These are phyloP conservation scores for Ophiostoma tasmaniense DNA, from an alignment of 2,329 filamentous ascomycete genomes.

Conservation along the genomic window DNA sequence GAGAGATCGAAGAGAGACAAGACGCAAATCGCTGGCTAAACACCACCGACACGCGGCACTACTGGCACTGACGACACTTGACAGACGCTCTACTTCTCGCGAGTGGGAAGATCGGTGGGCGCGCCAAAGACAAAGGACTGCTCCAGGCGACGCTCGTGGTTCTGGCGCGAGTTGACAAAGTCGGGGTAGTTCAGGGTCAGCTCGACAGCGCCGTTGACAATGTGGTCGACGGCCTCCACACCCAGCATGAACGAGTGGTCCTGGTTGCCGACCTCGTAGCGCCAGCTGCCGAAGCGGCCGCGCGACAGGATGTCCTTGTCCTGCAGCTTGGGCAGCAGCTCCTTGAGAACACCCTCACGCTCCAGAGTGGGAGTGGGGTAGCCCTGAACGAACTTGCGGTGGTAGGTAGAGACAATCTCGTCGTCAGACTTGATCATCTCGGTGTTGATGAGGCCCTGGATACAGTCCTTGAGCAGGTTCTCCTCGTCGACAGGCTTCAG, in stretches of 20 bases:
- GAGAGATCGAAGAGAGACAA: neutral
- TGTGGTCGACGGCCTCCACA: slow-evolving; percentile 85
- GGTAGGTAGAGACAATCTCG: slow-evolving; percentile 96
- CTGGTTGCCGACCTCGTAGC: slow-evolving; percentile 92
- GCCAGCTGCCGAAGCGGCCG: slow-evolving; percentile 95
- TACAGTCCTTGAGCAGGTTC: slow-evolving; percentile 80
- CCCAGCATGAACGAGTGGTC: slow-evolving; percentile 97
- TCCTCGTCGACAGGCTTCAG: slow-evolving; percentile 89
- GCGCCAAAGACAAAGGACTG: slow-evolving; percentile 37
- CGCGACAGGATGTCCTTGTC: slow-evolving; percentile 88
- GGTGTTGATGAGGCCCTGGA: slow-evolving; percentile 95
- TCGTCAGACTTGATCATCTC: slow-evolving; percentile 87
- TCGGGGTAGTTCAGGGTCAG: slow-evolving; percentile 93
- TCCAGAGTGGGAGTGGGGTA: slow-evolving; percentile 94
- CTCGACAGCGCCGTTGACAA: slow-evolving; percentile 82
- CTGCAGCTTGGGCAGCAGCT: slow-evolving; percentile 88
- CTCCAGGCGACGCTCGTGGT: slow-evolving; percentile 55
- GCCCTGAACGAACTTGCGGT: slow-evolving; percentile 95
- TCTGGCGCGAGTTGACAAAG: slow-evolving; percentile 76
- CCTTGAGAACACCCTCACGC: slow-evolving; percentile 86
- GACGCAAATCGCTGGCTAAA: neutral
- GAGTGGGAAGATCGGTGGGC: slow-evolving; percentile 30
- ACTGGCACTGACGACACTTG: neutral
- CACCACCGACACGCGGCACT: neutral
- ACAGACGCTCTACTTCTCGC: slow-evolving; percentile 21